Evolutionary conservation across 129 eudicot genomes (phyloP).

Genomic region (Heracleum sosnowskyi): DNA sequence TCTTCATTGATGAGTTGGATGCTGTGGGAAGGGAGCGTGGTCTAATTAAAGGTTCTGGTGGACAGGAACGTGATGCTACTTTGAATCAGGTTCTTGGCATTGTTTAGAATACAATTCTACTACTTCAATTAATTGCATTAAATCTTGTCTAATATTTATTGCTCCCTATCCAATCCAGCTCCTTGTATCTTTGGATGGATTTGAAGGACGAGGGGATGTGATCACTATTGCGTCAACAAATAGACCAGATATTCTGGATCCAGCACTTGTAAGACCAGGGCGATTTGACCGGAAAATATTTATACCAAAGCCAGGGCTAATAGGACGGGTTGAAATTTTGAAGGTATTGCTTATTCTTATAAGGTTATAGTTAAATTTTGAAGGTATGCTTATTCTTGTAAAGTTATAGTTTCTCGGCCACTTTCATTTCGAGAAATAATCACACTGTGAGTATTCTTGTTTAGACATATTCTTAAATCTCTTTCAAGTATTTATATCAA

Average conservation of each 20-base stretch:
- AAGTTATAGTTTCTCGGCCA: neutral
- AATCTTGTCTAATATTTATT: neutral
- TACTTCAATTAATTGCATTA: conserved; percentile 4
- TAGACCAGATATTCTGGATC: conserved; percentile 92
- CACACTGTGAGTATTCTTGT: conserved; percentile 12
- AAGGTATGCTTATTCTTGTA: conserved; percentile 37
- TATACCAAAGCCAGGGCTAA: conserved; percentile 86
- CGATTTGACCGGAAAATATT: conserved; percentile 85
- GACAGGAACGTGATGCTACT: conserved; percentile 99
- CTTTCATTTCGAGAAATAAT: neutral
- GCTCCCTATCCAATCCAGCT: conserved; percentile 47
- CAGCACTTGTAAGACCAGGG: conserved; percentile 97
- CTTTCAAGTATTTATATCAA: conserved; percentile 1
- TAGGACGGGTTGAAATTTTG: conserved; percentile 79
- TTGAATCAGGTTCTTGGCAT: conserved; percentile 67
- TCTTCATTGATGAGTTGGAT: conserved; percentile 95
- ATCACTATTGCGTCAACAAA: conserved; percentile 97
- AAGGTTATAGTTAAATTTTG: too few relatives aligned
- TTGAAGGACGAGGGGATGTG: conserved; percentile 97
- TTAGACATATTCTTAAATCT: neutral
- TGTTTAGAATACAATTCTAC: neutral
- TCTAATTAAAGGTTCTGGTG: conserved; percentile 91
- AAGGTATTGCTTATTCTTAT: too few relatives aligned
- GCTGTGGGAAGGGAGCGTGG: conserved; percentile 99
- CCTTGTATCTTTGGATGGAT: conserved; percentile 93